Evolutionary conservation across 2,329 filamentous ascomycete genomes (phyloP).

Genomic region (Coniella vitis): DNA sequence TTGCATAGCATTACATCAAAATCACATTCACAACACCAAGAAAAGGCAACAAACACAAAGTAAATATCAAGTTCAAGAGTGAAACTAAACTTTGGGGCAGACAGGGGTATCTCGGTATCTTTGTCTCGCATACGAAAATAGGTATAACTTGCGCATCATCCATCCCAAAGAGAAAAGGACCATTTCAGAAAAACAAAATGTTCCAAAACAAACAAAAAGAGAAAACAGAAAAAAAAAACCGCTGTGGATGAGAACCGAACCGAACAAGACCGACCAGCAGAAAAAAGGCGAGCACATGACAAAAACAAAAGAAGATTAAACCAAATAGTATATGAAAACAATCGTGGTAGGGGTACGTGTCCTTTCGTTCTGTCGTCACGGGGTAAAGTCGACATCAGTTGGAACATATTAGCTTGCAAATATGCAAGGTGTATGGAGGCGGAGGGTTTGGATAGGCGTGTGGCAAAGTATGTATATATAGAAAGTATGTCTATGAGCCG

Average conservation of each 20-base stretch:
- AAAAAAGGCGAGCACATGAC: too few species aligned
- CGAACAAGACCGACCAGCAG: too few species aligned
- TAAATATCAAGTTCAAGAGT: neutral
- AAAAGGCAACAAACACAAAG: neutral
- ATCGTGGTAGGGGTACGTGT: too few species aligned
- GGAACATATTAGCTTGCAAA: too few species aligned
- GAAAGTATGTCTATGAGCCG: slow-evolving; percentile 8
- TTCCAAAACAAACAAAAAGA: slow-evolving; percentile 1
- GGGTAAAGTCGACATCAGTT: too few species aligned
- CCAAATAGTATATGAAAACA: too few species aligned
- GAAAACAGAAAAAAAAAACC: too few species aligned
- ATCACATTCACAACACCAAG: neutral
- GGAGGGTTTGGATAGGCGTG: neutral
- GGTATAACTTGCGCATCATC: slow-evolving; percentile 11
- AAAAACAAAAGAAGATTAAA: too few species aligned
- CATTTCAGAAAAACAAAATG: slow-evolving; percentile 14
- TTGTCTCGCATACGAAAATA: slow-evolving; percentile 17
- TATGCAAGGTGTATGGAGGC: neutral
- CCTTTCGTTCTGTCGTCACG: too few species aligned
- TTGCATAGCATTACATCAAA: too few species aligned
- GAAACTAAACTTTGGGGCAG: neutral
- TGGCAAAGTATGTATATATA: neutral
- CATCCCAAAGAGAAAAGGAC: slow-evolving; percentile 14
- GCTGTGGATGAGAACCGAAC: too few species aligned
- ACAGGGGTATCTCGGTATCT: slow-evolving; percentile 17